A percentile compares a stretch with the other conserved stretches of the same genome.
Evolutionary conservation across 192 early-diverging fungal genomes (phyloP).

Genomic region (Mycoemilia scoparia): DNA sequence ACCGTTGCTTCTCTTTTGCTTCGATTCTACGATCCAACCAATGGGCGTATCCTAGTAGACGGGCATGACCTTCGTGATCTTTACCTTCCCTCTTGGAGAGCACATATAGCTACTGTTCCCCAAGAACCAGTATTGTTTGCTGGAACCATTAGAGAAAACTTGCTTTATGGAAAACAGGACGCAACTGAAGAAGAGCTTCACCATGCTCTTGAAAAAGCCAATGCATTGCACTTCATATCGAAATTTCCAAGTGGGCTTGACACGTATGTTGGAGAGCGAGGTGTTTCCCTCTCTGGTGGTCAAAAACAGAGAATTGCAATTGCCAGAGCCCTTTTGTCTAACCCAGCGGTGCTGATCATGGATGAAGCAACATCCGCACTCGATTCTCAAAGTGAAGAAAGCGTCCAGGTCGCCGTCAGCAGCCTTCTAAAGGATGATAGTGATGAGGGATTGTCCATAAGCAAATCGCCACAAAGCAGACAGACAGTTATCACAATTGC

Average conservation of each 20-base stretch:
- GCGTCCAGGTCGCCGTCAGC: conserved; percentile 37
- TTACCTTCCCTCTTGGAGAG: conserved; percentile 36
- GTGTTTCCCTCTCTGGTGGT: conserved; percentile 38
- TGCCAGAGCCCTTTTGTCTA: conserved; percentile 62
- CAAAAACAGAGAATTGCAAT: conserved; percentile 50
- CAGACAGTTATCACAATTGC: conserved; percentile 58
- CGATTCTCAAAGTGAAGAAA: conserved; percentile 44
- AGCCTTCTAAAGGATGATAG: not conserved
- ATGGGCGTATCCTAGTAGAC: conserved; percentile 38
- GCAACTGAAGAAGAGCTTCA: conserved; percentile 55
- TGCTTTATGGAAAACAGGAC: conserved; percentile 37
- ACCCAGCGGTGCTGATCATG: conserved; percentile 51
- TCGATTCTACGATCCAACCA: conserved; percentile 53
- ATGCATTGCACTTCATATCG: conserved; percentile 44
- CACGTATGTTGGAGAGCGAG: conserved; percentile 81
- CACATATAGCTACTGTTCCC: conserved; percentile 42
- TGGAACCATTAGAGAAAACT: conserved; percentile 48
- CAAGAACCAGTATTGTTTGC: conserved; percentile 63
- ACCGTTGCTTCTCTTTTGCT: conserved; percentile 41
- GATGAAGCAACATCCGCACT: conserved; percentile 68
- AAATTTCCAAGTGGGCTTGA: conserved; percentile 59
- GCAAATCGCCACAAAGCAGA: no score
- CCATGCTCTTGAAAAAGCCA: conserved; percentile 21
- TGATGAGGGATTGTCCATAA: conserved; percentile 19
- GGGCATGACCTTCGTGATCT: conserved; percentile 35